Conservation (phyloP, 2,329 filamentous ascomycete species). For the Neophaeococcomyces aloes region DNA sequence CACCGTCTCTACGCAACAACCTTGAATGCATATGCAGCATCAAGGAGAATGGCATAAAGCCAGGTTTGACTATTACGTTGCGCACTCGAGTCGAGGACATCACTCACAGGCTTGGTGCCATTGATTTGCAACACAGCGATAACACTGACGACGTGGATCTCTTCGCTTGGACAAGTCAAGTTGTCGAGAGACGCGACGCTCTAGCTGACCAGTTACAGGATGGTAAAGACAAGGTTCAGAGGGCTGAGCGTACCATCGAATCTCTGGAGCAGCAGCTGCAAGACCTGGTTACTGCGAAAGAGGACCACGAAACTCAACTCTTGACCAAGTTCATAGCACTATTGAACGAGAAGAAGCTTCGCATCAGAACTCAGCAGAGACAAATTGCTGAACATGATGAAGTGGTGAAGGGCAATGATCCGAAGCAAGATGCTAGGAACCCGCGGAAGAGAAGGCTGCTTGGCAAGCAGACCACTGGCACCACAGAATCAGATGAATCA, state of each 20-base stretch:
- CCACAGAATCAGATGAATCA: slow-evolving; percentile 15
- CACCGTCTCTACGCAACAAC: slow-evolving; percentile 9
- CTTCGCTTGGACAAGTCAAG: slow-evolving; percentile 46
- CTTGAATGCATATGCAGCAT: slow-evolving; percentile 15
- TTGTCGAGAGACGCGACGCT: slow-evolving; percentile 34
- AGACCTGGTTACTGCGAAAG: slow-evolving; percentile 47
- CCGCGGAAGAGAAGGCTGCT: slow-evolving; percentile 11
- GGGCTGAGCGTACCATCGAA: slow-evolving; percentile 41
- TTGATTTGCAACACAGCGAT: slow-evolving; percentile 40
- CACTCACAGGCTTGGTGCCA: slow-evolving; percentile 45
- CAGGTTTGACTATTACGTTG: slow-evolving; percentile 31
- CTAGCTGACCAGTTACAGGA: slow-evolving; percentile 34
- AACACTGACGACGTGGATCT: slow-evolving; percentile 46
- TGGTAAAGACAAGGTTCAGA: slow-evolving; percentile 31
- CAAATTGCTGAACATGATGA: slow-evolving; percentile 21
- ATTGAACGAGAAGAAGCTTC: slow-evolving; percentile 54
- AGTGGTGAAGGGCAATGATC: slow-evolving; percentile 22
- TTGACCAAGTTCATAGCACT: slow-evolving; percentile 49
- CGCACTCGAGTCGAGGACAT: slow-evolving; percentile 40
- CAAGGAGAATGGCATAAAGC: slow-evolving; percentile 20
- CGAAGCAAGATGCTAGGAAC: slow-evolving; percentile 17
- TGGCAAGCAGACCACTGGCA: slow-evolving; percentile 10
- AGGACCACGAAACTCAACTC: slow-evolving; percentile 46
- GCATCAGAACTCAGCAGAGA: slow-evolving; percentile 52
- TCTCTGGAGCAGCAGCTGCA: slow-evolving; percentile 46